These are phyloP conservation scores for Salisapilia sapeloensis DNA, from an alignment of 352 stramenopile species.

Conservation along the genomic window DNA sequence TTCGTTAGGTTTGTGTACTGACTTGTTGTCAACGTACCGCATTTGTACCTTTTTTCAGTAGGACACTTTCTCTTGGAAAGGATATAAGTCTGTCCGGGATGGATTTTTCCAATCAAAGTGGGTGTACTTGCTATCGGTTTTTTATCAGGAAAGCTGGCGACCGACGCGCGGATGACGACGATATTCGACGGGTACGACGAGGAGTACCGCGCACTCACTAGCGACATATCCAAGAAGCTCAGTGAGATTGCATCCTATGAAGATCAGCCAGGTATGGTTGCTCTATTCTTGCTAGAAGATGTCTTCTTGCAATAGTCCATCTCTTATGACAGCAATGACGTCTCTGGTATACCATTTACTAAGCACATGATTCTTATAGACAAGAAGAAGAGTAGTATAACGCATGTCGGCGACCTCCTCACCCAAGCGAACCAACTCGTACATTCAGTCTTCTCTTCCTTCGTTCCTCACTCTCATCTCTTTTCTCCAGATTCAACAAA, in stretches of 20 bases:
- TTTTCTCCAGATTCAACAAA: conserved; percentile 58
- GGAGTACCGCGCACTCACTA: conserved; percentile 68
- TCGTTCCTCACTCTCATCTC: not conserved
- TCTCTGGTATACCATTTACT: not conserved
- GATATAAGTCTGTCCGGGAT: no score
- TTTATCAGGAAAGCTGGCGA: no score
- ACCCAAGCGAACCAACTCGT: conserved; percentile 75
- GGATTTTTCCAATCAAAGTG: no score
- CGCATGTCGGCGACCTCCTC: conserved; percentile 59
- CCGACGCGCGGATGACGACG: conserved; percentile 71
- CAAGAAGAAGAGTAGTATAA: conserved; percentile 74
- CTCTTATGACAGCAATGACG: not conserved
- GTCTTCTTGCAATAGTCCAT: no score
- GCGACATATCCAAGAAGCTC: conserved; percentile 81
- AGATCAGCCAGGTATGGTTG: conserved; percentile 39
- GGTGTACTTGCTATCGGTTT: no score
- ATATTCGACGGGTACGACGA: conserved; percentile 84
- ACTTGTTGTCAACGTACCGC: no score
- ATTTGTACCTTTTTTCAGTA: no score
- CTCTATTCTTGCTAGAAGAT: not conserved
- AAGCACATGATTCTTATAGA: no score
- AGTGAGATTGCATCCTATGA: conserved; percentile 78
- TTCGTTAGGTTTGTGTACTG: no score
- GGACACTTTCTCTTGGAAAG: no score
- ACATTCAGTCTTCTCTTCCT: conserved; percentile 1